Evolutionary conservation across 345 rosid species (phyloP), one percentile per base, ranked within the genome.

Genomic region (Toxicodendron radicans): DNA sequence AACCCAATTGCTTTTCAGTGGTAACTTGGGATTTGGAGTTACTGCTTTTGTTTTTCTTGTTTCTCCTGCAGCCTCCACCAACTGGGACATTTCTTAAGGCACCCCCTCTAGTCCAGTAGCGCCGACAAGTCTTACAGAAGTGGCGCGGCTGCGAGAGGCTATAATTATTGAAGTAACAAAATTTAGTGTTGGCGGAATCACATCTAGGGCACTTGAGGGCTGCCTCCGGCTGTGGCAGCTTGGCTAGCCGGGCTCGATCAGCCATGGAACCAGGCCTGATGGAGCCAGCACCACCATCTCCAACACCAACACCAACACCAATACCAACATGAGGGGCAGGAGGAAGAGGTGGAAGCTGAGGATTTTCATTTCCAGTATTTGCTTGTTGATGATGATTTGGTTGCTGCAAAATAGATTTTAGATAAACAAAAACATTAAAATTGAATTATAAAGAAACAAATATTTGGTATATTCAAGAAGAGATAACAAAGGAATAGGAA

Each of bases 31-130:
- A 74, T 66, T 87, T 81, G 65, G 87, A 81, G 83, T 70, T 76
- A 21, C 75, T 83, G 79, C 64, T 81, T 80, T 81, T 86, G 80
- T 61, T 87, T 75, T 88, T 92, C 85, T 87, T 92, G 84, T 82
- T 88, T 73, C 83, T 85, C 53, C 95, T 80, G 80, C 93, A 86
- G 3, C 97, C 89, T 23, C 97, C 97, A 2, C 97, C 97, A 3
- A 90, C 92, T 0, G 97, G 97, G 62, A 90, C 93, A 73, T 76
- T 90, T 68, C 97, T 83, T 23, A 88, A 81, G 52, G 92, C 87
- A 3, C 97, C 97, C 0, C 95, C 97, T 46, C 78, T 71, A 23
- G 97, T 92, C 97, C 97, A 92, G 81, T 92, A 92, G 14, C 97
- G 86, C 56, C 95, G 91, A 48, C 97, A 92, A 11, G 85, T 85